Base-by-base conservation (phyloP, 1,284 basidiomycete species). In the Apiotrichum domesticum region DNA sequence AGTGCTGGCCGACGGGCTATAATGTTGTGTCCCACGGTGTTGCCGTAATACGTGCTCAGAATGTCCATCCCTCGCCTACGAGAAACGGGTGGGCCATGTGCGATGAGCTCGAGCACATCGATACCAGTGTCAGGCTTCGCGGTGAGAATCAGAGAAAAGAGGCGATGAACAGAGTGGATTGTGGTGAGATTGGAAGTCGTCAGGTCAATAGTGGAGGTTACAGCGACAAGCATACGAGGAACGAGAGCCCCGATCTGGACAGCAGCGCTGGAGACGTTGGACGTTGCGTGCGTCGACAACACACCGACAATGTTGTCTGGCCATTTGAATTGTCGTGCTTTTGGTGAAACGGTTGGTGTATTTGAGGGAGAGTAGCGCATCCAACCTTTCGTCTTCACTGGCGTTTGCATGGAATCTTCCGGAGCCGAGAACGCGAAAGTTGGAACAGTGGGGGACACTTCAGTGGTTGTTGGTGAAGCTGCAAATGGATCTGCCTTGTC, bases 91-190 rank as follows among this genome's bases (percentile, higher is more conserved):
- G 82, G 80, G 52, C 85, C 83, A 66, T 86, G 85, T 3, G 86
- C 87, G 21, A 85, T 76, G 39, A 88, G 80, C 61, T 86, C 82
- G 6, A 91, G 78, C 0, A 88, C 59, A 69, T 90, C 87, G 33
- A 84, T 77, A 62, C 85, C 84, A 1, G 82, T 78, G 66, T 90
- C 87, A 0, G 82, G 79, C 67, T 89, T 90, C 39, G 79, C 75
- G 11, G 77, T 76, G 13, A 83, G 72, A n/a, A 89, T 79, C 21
- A 82, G 73, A n/a, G 78, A 72, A 21, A 90, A 67, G 9, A 90
- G 72, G 10, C 79, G 79, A 61, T 82, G 80, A 45, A 87, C 79
- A 8, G 81, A 80, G 62, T 84, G 77, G n/a, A 81, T 68, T 3
- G 80, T 68, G 51, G 75, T 64, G 1, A 72, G 56, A 10, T 58